A percentile compares a stretch with the other conserved stretches of the same genome.
phyloP scores from a whole-genome alignment of 2,329 filamentous ascomycete genomes.

The Penicillium olsonii region DNA sequence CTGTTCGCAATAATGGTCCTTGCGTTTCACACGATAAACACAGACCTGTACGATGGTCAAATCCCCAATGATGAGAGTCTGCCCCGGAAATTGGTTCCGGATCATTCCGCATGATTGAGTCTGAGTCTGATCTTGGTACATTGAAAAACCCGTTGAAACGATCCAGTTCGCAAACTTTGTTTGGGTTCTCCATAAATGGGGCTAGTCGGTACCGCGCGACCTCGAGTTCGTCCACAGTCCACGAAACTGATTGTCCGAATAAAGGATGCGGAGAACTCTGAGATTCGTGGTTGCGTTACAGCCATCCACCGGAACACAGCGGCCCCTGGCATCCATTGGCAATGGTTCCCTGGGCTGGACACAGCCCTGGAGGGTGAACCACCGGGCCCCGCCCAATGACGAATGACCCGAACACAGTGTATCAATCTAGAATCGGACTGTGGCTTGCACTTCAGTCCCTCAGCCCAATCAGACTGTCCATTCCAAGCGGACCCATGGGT shows the following conservation, averaged over 20 bases:
- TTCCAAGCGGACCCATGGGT: background rate
- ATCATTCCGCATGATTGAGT: slow-evolving; percentile 2
- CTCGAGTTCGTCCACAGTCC: too few species aligned
- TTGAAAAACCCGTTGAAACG: background rate
- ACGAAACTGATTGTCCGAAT: background rate
- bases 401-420: background rate
- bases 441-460: background rate
- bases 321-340: background rate
- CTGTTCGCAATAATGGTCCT: background rate
- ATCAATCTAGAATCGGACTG: background rate
- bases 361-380: background rate
- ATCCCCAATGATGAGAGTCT: too few species aligned
- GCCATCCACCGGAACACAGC: background rate
- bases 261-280: background rate
- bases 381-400: slow-evolving; percentile 2
- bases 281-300: background rate
- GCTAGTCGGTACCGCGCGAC: background rate
- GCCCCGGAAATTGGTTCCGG: slow-evolving; percentile 1
- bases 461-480: slow-evolving; percentile 5
- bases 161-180: slow-evolving; percentile 1
- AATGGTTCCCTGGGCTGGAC: background rate
- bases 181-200: background rate
- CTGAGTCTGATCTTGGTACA: background rate
- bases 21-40: background rate
- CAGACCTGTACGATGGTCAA: too few species aligned